Conservation (phyloP, 352 stramenopile genomes). For the Phytopythium ostracodes region DNA sequence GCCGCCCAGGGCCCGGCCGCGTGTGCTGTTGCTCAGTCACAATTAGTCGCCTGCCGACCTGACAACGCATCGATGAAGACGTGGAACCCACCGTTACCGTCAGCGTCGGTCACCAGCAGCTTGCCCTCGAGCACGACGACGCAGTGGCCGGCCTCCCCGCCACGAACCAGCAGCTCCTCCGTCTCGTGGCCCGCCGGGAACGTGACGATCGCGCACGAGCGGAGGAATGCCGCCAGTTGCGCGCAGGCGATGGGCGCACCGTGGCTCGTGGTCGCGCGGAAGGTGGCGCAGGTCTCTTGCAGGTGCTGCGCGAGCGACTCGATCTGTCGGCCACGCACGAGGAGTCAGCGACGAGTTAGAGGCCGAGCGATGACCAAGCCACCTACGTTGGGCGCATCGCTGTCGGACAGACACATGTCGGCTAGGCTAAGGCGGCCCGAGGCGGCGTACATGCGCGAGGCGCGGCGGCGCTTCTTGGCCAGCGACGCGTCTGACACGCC, state of each 20-base stretch:
- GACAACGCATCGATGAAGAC: too few relatives aligned
- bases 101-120: constrained; percentile 22
- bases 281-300: constrained; percentile 28
- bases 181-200: constrained; percentile 7
- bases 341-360: neutral
- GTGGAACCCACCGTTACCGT: constrained; percentile 13
- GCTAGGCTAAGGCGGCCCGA: constrained; percentile 40
- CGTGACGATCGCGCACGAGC: constrained; percentile 26
- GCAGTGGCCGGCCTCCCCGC: constrained; percentile 8
- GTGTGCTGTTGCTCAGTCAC: constrained; percentile 5
- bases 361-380: neutral
- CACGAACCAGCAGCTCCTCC: neutral
- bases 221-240: constrained; percentile 23
- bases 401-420: constrained; percentile 34
- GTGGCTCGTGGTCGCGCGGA: constrained; percentile 23
- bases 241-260: constrained; percentile 21
- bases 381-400: constrained; percentile 22
- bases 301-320: constrained; percentile 25
- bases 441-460: constrained; percentile 44
- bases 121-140: constrained; percentile 34
- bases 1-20: constrained; percentile 29
- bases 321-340: constrained; percentile 13
- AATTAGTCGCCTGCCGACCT: neutral
- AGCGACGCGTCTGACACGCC: constrained; percentile 21
- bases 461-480: constrained; percentile 40